A percentile compares a stretch with the other conserved stretches of the same genome.
phyloP scores from a whole-genome alignment of 176 grass and related monocot genomes.

The Zea mays region DNA sequence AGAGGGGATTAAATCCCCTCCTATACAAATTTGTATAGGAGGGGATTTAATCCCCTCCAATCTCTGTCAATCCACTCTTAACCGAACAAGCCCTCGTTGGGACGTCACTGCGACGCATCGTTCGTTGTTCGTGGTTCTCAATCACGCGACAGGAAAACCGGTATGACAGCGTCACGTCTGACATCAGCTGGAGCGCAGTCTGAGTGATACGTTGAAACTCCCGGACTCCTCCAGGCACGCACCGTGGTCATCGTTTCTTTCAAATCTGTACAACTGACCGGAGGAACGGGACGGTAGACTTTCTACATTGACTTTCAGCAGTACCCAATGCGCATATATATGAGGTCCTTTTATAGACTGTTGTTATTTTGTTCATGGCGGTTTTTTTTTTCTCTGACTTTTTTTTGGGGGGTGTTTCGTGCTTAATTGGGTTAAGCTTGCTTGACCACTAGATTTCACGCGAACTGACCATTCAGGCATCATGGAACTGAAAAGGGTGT shows the following conservation, averaged over 20 bases:
- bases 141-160: not conserved
- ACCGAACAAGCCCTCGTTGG: no score
- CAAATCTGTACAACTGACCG: not conserved
- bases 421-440: not conserved
- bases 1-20: no score
- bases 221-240: not conserved
- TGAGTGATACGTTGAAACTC: slow-evolving; percentile 40
- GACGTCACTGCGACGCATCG: not conserved
- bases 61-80: no score
- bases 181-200: not conserved
- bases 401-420: not conserved
- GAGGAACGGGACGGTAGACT: not conserved
- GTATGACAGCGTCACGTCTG: not conserved
- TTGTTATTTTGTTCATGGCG: not conserved
- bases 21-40: no score
- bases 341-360: no score
- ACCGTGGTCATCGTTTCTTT: not conserved
- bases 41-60: no score
- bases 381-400: not conserved
- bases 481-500: not conserved
- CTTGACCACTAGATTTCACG: not conserved
- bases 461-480: not conserved
- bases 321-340: no score
- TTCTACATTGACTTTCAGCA: not conserved
- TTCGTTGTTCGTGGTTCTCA: not conserved